Evolutionary conservation across 2,329 filamentous ascomycete genomes (phyloP).

Genomic region (Leptographium galeiforme): DNA sequence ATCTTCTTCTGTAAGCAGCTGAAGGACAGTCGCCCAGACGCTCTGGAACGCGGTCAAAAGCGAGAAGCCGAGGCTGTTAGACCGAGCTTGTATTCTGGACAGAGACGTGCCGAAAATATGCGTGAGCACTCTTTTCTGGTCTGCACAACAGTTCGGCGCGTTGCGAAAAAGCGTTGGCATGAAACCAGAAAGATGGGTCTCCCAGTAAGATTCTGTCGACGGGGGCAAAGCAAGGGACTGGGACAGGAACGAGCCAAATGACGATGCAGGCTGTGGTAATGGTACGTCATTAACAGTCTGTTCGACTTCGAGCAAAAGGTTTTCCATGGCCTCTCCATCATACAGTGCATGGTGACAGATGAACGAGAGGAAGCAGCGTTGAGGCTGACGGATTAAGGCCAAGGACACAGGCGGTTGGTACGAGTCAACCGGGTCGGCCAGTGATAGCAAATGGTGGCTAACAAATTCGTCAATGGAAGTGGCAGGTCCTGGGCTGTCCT

Average conservation of each 20-base stretch:
- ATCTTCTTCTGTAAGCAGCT: slow-evolving; percentile 34
- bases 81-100: slow-evolving; percentile 30
- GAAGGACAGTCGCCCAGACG: slow-evolving; percentile 55
- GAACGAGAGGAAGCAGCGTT: slow-evolving; percentile 28
- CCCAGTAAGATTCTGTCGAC: slow-evolving; percentile 54
- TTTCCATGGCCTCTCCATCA: slow-evolving; percentile 64
- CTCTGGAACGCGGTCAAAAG: slow-evolving; percentile 58
- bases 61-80: slow-evolving; percentile 42
- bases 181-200: slow-evolving; percentile 36
- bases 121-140: slow-evolving; percentile 8
- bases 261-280: slow-evolving; percentile 30
- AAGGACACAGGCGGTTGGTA: slow-evolving; percentile 31
- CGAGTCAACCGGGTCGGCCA: slow-evolving; percentile 30
- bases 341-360: slow-evolving; percentile 71
- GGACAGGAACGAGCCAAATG: slow-evolving; percentile 51
- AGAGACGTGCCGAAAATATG: slow-evolving; percentile 24
- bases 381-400: slow-evolving; percentile 22
- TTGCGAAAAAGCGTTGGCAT: slow-evolving; percentile 15
- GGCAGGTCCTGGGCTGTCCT: slow-evolving; percentile 4
- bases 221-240: slow-evolving; percentile 36
- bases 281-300: slow-evolving; percentile 30
- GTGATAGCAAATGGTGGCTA: slow-evolving; percentile 23
- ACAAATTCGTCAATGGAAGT: slow-evolving; percentile 21
- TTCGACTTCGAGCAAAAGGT: slow-evolving; percentile 60
- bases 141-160: not conserved